Evolutionary conservation across 345 rosid genomes (phyloP), one percentile per base, ranked within the genome.

Genomic region (Aurinia saxatilis): DNA sequence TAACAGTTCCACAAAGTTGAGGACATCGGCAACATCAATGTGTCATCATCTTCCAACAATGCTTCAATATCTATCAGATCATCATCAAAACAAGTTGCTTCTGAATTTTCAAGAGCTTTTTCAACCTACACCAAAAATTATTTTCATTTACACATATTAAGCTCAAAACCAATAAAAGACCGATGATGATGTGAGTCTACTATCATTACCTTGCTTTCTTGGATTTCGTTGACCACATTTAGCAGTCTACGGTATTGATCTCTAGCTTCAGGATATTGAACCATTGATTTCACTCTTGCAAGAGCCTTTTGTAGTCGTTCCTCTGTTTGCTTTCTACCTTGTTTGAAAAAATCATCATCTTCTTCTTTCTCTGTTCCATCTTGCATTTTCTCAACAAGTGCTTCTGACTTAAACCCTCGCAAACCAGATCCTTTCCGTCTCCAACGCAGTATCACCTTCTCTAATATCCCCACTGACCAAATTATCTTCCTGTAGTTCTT

Each of bases 381-480:
- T 65, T 46, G 65, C 76, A 72, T 74, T 57, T 67, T 79, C 23
- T 77, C 83, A 4, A 63, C 68, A 67, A 79, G 73, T 47, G 75
- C 75, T 45, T 91, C 89, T 5, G 86, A 67, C 72, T 73, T 85
- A 66, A 92, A 89, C 63, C 98, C 96, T 18, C 96, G 89, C 67
- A 92, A 72, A 49, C 98, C 98, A 38, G 82, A 77, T 78, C 98
- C 75, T 81, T 82, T 91, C 37, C 96, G 71, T 73, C 93, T 87
- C 96, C 98, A 89, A n/a, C 95, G 90, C 75, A 92, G 60, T 67
- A 92, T 92, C 50, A 86, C 79, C 65, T 92, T 92, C 78, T 89
- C 96, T 69, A 89, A 2, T 68, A 89, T 87, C 77, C 98, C 96
- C 10, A 92, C 95, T 0, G 95, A 86, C 98, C 96, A 89, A n/a